These are phyloP conservation scores for Diplocarpon mali DNA, from an alignment of 2,329 filamentous ascomycete genomes.

Conservation along the genomic window DNA sequence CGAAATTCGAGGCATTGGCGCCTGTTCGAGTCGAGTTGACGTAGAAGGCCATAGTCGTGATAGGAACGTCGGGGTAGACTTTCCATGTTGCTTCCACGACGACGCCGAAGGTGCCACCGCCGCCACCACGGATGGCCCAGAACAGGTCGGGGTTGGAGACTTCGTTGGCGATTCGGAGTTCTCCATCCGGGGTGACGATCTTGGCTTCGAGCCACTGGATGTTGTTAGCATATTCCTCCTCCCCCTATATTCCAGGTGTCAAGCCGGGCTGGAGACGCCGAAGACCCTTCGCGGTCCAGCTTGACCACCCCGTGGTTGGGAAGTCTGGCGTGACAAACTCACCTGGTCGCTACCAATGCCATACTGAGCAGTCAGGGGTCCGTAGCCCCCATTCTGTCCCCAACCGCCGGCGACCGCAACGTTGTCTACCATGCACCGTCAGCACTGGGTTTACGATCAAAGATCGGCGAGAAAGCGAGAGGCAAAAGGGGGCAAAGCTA, in stretches of 20 bases:
- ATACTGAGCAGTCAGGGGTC: constrained; percentile 20
- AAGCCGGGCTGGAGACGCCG: too few relatives aligned
- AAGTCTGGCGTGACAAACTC: too few relatives aligned
- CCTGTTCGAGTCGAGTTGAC: background rate
- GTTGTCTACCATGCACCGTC: background rate
- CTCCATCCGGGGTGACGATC: constrained; percentile 23
- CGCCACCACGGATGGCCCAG: constrained; percentile 23
- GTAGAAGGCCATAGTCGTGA: background rate
- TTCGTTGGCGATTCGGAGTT: constrained; percentile 21
- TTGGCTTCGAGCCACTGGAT: constrained; percentile 27
- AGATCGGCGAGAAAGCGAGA: too few relatives aligned
- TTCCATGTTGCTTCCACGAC: constrained; percentile 24
- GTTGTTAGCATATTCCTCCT: too few relatives aligned
- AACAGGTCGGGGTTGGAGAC: constrained; percentile 16
- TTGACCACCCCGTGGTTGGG: too few relatives aligned
- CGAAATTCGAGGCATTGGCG: background rate
- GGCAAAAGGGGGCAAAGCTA: too few relatives aligned
- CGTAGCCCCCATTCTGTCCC: constrained; percentile 30
- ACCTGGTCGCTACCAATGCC: constrained; percentile 28
- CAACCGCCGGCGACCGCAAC: constrained; percentile 20
- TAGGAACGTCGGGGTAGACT: constrained; percentile 11
- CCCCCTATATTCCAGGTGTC: too few relatives aligned
- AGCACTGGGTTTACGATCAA: background rate
- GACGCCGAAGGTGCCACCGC: constrained; percentile 23
- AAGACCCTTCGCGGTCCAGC: too few relatives aligned